A percentile compares a stretch with the other conserved stretches of the same genome.
Evolutionary conservation across 2,329 filamentous ascomycete genomes (phyloP).

Genomic region (Colletotrichum musicola): DNA sequence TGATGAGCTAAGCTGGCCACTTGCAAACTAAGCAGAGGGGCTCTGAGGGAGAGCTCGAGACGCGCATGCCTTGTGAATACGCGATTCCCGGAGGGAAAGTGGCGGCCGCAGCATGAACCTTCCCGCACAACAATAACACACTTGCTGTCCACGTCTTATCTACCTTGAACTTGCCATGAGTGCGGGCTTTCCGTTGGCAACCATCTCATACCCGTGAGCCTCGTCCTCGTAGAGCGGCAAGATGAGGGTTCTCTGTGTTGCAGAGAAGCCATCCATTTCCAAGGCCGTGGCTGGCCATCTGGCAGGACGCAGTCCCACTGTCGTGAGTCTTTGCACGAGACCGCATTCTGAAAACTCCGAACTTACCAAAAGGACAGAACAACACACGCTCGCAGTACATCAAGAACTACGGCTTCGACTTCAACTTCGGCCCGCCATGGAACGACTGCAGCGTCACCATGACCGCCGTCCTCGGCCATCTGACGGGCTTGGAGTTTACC

Average conservation of each 20-base stretch:
- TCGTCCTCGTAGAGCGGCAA: constrained; percentile 43
- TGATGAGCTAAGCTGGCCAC: neutral
- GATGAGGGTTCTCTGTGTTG: constrained; percentile 69
- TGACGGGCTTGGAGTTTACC: constrained; percentile 84
- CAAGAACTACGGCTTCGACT: constrained; percentile 95
- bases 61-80: constrained; percentile 16
- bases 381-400: constrained; percentile 81
- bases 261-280: constrained; percentile 88
- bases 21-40: neutral
- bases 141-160: neutral
- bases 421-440: constrained; percentile 85
- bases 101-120: constrained; percentile 14
- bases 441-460: constrained; percentile 88
- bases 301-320: constrained; percentile 78
- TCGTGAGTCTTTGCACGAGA: constrained; percentile 64
- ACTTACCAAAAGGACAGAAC: constrained; percentile 59
- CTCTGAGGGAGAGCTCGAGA: constrained; percentile 4
- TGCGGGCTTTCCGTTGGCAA: neutral
- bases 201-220: neutral
- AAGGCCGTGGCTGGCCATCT: constrained; percentile 94
- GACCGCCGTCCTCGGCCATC: constrained; percentile 92
- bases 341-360: too few species aligned
- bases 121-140: constrained; percentile 9
- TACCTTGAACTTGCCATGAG: neutral
- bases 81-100: constrained; percentile 2